Evolutionary conservation across 371 early-diverging fungal species (phyloP).

Genomic region (Mucor racemosus): DNA sequence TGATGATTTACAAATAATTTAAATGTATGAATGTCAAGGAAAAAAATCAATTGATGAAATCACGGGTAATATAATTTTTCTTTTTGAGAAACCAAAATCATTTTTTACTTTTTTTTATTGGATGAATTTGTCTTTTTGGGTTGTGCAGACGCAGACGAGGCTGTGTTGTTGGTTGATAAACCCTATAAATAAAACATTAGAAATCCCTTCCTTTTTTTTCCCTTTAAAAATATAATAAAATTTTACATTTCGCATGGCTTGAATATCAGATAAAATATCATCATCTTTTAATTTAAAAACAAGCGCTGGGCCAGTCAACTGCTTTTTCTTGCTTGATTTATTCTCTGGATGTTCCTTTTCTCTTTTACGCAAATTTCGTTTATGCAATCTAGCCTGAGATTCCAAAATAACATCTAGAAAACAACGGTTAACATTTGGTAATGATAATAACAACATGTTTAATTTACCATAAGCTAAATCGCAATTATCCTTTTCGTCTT

Average conservation of each 20-base stretch:
- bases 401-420: slow-evolving; percentile 43
- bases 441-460: neutral
- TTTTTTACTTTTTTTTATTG: slow-evolving; percentile 4
- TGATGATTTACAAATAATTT: neutral
- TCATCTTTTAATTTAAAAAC: slow-evolving; percentile 48
- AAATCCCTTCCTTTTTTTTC: neutral
- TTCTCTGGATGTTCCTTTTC: slow-evolving; percentile 42
- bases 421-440: neutral
- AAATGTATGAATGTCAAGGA: neutral
- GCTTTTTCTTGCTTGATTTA: slow-evolving; percentile 49
- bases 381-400: slow-evolving; percentile 40
- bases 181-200: neutral
- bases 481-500: slow-evolving; percentile 85
- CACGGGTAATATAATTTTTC: slow-evolving; percentile 1
- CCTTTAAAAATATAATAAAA: neutral
- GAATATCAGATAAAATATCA: slow-evolving; percentile 43
- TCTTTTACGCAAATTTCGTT: slow-evolving; percentile 49
- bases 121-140: slow-evolving; percentile 4
- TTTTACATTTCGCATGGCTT: slow-evolving; percentile 44
- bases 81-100: neutral
- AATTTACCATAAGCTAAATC: slow-evolving; percentile 67
- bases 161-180: neutral
- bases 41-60: neutral
- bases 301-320: slow-evolving; percentile 44
- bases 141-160: neutral